Base-by-base conservation (phyloP, 2,329 filamentous ascomycete species). In the Claviceps arundinis region DNA sequence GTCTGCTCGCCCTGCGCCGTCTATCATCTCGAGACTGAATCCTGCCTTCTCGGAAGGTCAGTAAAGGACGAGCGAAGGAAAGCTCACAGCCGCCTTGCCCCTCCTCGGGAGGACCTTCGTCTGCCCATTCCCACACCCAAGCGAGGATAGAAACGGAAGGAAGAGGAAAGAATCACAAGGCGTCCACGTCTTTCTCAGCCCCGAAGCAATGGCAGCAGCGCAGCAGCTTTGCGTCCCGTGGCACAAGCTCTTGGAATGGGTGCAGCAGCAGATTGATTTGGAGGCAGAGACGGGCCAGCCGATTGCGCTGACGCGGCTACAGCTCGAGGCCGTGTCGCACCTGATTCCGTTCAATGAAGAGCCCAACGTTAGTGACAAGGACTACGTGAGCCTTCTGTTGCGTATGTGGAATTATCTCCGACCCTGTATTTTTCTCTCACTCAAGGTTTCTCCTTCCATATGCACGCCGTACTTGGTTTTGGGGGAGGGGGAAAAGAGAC, bases 321-420 rank as follows among this genome's bases (percentile, higher is more conserved):
- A 78, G 58, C 60, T 63, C 9, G 60, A 64, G 41, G 69, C 73
- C 16, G 59, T 80, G 26, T 61, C 65, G 1, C 60, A 66, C 5
- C 64, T 79, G 46, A 62, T 70, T 50, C 55, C 59, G 2, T 61
- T 65, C 30, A 46, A 54, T n/a, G 52, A 56, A 5, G 64, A 66
- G 50, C 63, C 64, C 8, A 56, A 63, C 9, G 37, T 65, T 4
- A 57, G 58, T 7, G 57, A 60, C 5, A 19, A 37, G 6, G 60
- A 64, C 55, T 62, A 65, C 48, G 60, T 70, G 24, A 61, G 61
- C 53, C 42, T 54, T 1, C 52, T 70, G 11, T 56, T 60, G 17
- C 50, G 68, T 65, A 58, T 48, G 59, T 56, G 17, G 3, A 3
- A 17, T 38, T n/a, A 34, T 34, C 11, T 34, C 26, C 30, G 30